phyloP scores from a whole-genome alignment of 2,329 filamentous ascomycete genomes.

The Sclerotinia spermophila region DNA sequence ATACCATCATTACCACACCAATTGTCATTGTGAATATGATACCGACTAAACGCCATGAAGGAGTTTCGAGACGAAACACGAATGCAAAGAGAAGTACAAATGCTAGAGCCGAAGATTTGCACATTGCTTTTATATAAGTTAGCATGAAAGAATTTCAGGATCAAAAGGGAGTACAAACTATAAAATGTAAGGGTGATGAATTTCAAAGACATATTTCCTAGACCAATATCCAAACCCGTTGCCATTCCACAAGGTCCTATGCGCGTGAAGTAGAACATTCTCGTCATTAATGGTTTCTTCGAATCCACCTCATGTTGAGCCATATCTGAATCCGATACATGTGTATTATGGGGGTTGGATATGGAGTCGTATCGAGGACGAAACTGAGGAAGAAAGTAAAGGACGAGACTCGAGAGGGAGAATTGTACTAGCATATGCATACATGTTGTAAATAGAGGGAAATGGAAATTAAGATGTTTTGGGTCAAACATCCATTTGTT shows the following conservation, averaged over 20 bases:
- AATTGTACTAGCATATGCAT: conserved; percentile 97
- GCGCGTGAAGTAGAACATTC: conserved; percentile 85
- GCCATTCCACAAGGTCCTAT: conserved; percentile 89
- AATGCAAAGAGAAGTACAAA: conserved; percentile 97
- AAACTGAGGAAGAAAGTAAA: conserved; percentile 78
- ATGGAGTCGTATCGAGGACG: conserved; percentile 57
- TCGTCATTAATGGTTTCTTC: conserved; percentile 66
- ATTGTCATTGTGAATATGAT: conserved; percentile 91
- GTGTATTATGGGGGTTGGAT: conserved; percentile 35
- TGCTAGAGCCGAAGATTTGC: conserved; percentile 92
- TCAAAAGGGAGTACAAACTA: conserved; percentile 51
- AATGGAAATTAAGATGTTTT: conserved; percentile 81
- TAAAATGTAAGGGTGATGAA: conserved; percentile 97
- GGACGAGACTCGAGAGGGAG: conserved; percentile 67
- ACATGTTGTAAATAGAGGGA: conserved; percentile 86
- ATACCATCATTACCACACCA: conserved; percentile 97
- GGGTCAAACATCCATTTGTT: conserved; percentile 99
- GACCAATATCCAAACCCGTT: conserved; percentile 90
- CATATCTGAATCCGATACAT: conserved; percentile 32
- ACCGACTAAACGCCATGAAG: conserved; percentile 77
- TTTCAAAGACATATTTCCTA: conserved; percentile 93
- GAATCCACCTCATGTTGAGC: conserved; percentile 33
- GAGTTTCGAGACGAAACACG: conserved; percentile 82
- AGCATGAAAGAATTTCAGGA: background rate
- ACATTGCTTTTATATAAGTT: conserved; percentile 65